Conservation (phyloP, 768 basidiomycete species). For the Amanita molliuscula region DNA sequence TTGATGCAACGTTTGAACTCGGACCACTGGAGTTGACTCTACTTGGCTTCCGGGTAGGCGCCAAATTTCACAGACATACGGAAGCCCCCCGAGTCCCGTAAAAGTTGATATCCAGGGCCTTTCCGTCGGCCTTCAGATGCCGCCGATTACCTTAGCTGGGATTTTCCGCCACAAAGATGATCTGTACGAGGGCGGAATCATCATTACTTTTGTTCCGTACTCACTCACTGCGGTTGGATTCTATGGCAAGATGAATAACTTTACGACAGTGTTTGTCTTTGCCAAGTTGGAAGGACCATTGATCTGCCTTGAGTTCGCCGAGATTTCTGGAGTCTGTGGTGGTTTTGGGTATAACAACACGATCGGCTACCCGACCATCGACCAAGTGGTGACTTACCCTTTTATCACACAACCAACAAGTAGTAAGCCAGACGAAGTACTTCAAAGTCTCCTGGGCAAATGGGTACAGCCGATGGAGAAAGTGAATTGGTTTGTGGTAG, state of each 20-base stretch:
- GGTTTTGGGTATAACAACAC: not conserved
- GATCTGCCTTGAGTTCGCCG: conserved; percentile 2
- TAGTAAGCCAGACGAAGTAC: not conserved
- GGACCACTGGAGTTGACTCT: conserved; percentile 1
- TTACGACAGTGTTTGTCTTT: conserved; percentile 2
- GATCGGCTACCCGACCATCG: conserved; percentile 1
- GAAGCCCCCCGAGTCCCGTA: not conserved
- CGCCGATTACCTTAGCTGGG: conserved; percentile 1
- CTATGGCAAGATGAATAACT: not conserved
- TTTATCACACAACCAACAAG: conserved; percentile 1
- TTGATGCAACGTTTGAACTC: conserved; percentile 2
- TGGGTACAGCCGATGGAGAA: not conserved
- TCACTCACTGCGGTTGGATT: not conserved
- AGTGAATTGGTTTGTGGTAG: conserved; percentile 3
- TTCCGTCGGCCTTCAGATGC: not conserved
- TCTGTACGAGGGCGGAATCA: not conserved
- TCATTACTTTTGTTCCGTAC: not conserved
- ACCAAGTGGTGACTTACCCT: not conserved
- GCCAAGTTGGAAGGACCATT: conserved; percentile 1
- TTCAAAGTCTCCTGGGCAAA: not conserved
- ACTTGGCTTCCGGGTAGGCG: conserved; percentile 1
- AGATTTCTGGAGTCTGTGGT: not conserved
- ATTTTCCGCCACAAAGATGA: not conserved
- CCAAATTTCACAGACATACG: not conserved
- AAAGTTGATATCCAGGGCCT: not conserved